Conservation (phyloP, 2,329 filamentous ascomycete genomes). For the Penicillium sp. region DNA sequence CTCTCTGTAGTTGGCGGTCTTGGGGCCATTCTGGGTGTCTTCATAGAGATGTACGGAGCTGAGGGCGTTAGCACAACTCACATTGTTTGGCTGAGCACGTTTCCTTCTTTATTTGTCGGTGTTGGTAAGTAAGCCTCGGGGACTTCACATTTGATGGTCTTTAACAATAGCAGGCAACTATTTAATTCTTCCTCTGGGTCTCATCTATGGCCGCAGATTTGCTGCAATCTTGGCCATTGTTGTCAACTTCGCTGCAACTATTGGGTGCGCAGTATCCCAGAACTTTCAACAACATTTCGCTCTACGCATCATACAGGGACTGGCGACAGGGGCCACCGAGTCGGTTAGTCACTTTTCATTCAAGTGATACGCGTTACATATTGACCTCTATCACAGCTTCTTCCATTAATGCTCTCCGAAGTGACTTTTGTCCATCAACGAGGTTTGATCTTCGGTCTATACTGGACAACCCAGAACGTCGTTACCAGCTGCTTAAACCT, state of each 20-base stretch:
- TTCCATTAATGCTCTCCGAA: constrained; percentile 43
- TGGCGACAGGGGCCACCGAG: constrained; percentile 43
- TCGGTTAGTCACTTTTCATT: constrained; percentile 20
- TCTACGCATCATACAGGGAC: constrained; percentile 37
- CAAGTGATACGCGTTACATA: not conserved
- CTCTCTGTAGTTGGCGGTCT: constrained; percentile 27
- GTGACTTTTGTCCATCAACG: constrained; percentile 45
- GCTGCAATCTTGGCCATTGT: constrained; percentile 34
- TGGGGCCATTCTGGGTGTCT: constrained; percentile 36
- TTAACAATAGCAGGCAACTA: constrained; percentile 27
- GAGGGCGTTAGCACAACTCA: constrained; percentile 28
- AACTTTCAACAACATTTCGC: constrained; percentile 40
- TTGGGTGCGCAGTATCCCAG: constrained; percentile 36
- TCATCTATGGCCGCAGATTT: constrained; percentile 42
- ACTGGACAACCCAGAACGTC: constrained; percentile 43
- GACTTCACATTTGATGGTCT: not conserved
- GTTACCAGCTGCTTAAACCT: constrained; percentile 35
- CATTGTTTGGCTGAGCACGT: constrained; percentile 38
- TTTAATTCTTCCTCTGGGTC: constrained; percentile 41
- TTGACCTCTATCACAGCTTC: constrained; percentile 20
- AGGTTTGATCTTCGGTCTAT: constrained; percentile 37
- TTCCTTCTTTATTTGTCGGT: constrained; percentile 43
- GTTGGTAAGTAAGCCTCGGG: constrained; percentile 28
- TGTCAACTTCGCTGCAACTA: constrained; percentile 33
- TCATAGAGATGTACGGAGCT: constrained; percentile 33